Evolutionary conservation across 148 eudicot species (phyloP).

Genomic region (Amaranthus cruentus): DNA sequence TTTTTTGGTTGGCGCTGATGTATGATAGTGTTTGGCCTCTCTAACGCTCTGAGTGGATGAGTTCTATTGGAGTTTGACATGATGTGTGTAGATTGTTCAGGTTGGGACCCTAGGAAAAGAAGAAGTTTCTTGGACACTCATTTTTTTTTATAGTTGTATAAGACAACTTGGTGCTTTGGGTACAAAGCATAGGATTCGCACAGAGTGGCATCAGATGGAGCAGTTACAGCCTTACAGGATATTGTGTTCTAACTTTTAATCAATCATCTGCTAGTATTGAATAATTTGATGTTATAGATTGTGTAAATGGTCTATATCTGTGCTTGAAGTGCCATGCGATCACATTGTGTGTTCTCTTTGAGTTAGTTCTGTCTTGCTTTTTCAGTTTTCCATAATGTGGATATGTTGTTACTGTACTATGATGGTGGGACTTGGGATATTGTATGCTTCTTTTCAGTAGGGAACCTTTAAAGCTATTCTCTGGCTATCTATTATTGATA

Average conservation of each 20-base stretch:
- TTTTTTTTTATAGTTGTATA: not conserved
- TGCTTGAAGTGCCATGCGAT: not conserved
- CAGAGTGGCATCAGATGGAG: conserved; percentile 8
- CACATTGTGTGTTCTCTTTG: conserved; percentile 8
- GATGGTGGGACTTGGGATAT: not conserved
- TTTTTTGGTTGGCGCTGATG: not conserved
- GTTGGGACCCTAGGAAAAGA: not conserved
- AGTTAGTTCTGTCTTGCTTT: not conserved
- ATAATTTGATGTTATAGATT: not conserved
- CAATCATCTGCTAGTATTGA: not conserved
- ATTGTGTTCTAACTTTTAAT: not conserved
- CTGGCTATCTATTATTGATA: conserved; percentile 10
- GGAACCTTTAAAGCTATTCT: conserved; percentile 6
- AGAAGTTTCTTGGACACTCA: not conserved
- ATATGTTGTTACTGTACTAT: conserved; percentile 5
- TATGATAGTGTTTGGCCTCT: not conserved
- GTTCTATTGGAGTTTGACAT: not conserved
- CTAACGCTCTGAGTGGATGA: not conserved
- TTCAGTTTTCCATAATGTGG: not conserved
- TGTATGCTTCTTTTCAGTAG: not conserved
- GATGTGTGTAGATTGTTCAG: not conserved
- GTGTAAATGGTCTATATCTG: not conserved
- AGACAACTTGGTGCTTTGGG: not conserved
- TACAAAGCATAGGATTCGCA: conserved; percentile 1
- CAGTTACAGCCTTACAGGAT: not conserved